Percentiles rank a stretch among this genome's conserved stretches.
Evolutionary conservation across 495 filamentous ascomycete species (phyloP).

Genomic region (Copromyces sp.): DNA sequence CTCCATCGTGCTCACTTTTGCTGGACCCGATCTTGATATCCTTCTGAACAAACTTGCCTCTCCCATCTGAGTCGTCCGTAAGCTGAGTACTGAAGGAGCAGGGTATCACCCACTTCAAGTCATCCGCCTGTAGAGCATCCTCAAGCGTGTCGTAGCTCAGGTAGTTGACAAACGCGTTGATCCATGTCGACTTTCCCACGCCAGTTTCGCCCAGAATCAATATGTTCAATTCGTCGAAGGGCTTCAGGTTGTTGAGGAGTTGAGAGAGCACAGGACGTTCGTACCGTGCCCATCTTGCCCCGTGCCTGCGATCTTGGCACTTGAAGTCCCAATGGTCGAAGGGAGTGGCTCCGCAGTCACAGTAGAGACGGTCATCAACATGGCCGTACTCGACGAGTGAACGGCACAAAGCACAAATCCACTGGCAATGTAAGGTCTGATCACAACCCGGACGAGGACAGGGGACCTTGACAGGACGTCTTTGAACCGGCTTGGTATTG

Average conservation of each 20-base stretch:
- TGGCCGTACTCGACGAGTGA: conserved; percentile 23
- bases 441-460: conserved; percentile 22
- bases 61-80: conserved; percentile 11
- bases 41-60: conserved; percentile 9
- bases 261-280: background rate
- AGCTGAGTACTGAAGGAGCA: conserved; percentile 28
- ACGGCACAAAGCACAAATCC: conserved; percentile 25
- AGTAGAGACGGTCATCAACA: conserved; percentile 25
- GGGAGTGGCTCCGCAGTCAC: conserved; percentile 24
- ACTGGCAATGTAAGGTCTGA: conserved; percentile 3
- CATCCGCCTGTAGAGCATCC: conserved; percentile 15
- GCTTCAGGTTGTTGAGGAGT: background rate
- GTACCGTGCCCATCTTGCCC: background rate
- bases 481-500: conserved; percentile 10
- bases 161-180: conserved; percentile 39
- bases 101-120: conserved; percentile 26
- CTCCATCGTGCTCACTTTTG: conserved; percentile 25
- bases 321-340: conserved; percentile 20
- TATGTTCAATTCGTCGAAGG: conserved; percentile 29
- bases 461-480: conserved; percentile 19
- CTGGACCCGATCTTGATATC: conserved; percentile 19
- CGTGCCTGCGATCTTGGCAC: conserved; percentile 19
- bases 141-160: conserved; percentile 25
- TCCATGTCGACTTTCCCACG: conserved; percentile 37
- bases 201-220: conserved; percentile 37